phyloP scores from a whole-genome alignment of 1,139 yeast genomes.

The Sporopachydermia cereana region DNA sequence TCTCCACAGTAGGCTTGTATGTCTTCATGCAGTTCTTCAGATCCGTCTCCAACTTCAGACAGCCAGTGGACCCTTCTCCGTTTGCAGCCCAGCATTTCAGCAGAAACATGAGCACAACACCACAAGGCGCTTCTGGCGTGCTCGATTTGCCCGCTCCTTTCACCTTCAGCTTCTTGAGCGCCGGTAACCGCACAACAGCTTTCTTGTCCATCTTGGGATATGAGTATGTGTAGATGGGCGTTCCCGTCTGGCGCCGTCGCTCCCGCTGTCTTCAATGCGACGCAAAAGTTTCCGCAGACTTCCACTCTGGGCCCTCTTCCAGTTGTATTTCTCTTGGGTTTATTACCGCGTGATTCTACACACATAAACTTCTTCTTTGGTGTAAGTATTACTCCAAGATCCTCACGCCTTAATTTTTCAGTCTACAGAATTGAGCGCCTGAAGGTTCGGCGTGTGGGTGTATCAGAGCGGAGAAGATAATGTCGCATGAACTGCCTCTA shows the following conservation, averaged over 20 bases:
- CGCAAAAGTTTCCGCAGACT: background rate
- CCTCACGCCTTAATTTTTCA: too few relatives aligned
- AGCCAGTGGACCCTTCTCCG: conserved; percentile 66
- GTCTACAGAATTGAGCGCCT: too few relatives aligned
- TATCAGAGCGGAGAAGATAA: too few relatives aligned
- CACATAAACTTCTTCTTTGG: background rate
- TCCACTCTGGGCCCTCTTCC: background rate
- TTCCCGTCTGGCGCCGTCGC: conserved; percentile 11
- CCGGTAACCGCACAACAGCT: conserved; percentile 44
- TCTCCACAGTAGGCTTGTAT: conserved; percentile 10
- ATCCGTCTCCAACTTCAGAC: conserved; percentile 50
- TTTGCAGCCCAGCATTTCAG: conserved; percentile 95
- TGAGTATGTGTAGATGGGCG: conserved; percentile 10
- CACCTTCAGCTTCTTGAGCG: conserved; percentile 63
- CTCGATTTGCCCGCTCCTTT: conserved; percentile 30
- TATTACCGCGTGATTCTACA: too few relatives aligned
- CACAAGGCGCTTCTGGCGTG: conserved; percentile 53
- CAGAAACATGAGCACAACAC: conserved; percentile 72
- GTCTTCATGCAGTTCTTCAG: conserved; percentile 43
- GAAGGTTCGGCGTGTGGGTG: too few relatives aligned
- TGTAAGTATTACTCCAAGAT: too few relatives aligned
- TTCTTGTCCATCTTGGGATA: conserved; percentile 19
- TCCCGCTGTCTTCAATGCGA: background rate
- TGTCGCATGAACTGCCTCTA: too few relatives aligned
- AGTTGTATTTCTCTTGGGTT: background rate